Base-by-base conservation (phyloP, 1,284 basidiomycete species). In the Sporisorium reilianum region DNA sequence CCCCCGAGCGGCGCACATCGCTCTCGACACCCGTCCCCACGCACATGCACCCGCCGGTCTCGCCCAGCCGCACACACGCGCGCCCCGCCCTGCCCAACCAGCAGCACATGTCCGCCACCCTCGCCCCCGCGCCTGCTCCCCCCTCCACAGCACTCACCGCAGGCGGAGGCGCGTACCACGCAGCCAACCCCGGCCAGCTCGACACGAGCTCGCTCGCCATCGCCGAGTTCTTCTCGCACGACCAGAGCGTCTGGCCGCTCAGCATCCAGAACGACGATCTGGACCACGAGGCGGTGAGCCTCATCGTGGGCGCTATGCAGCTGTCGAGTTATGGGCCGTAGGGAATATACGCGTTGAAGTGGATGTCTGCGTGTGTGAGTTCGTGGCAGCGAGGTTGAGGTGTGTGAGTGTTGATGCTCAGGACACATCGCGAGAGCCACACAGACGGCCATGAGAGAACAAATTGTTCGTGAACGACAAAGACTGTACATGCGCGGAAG, bases 161-260 rank as follows among this genome's bases (percentile, higher is more conserved):
- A n/a, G n/a, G n/a, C n/a, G n/a, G n/a, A n/a, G n/a, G n/a, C n/a
- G n/a, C n/a, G n/a, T n/a, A n/a, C n/a, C n/a, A n/a, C n/a, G n/a
- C n/a, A 34, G 7, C 50, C 64, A 1, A 74, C 65, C 11, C 72
- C 66, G 72, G 72, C 1, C 58, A 63, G 50, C 38, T 75, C 45
- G 72, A 75, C n/a, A 71, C 67, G 2, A 55, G 49, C 40, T 66
- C 63, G 11, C 55, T 70, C 8, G 69, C 74, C 0, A 60, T 73
- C 34, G 74, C 74, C 49, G 74, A 77, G 20, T 77, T 77, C 56
- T 77, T 77, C 38, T 63, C 62, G 26, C 68, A 64, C 55, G 74
- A 72, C 40, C 64, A 77, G 36, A 68, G 61, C 52, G 65, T 75
- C 26, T 75, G 73, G 73, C 73, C 73, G 2, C 49, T 75, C 2